Evolutionary conservation across 306 rosid genomes (phyloP).

Genomic region (Cyamopsis tetragonoloba): DNA sequence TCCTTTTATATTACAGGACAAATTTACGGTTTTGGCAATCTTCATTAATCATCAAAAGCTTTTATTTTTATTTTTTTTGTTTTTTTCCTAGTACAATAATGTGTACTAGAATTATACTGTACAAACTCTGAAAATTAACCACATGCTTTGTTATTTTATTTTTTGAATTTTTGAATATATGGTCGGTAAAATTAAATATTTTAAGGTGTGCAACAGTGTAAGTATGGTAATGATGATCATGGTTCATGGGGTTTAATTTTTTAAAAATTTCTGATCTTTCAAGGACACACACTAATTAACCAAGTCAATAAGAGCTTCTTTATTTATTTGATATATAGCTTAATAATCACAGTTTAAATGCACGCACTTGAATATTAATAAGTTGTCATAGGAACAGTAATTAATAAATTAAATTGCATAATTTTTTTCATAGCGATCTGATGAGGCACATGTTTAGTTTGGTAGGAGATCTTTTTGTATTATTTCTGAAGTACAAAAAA

Average conservation of each 20-base stretch:
- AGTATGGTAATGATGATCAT: background rate
- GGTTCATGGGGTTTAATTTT: conserved; percentile 3
- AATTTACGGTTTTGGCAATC: conserved; percentile 8
- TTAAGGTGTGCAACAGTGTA: background rate
- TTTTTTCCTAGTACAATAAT: conserved; percentile 16
- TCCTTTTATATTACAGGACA: conserved; percentile 12
- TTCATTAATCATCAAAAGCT: background rate
- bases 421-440: too few relatives aligned
- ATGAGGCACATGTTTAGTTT: background rate
- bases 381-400: background rate
- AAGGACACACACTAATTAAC: background rate
- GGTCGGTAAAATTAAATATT: conserved; percentile 2
- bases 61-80: too few relatives aligned
- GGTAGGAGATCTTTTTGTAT: too few relatives aligned
- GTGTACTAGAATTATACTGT: conserved; percentile 19
- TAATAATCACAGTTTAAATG: background rate
- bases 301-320: background rate
- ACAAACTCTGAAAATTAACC: conserved; percentile 5
- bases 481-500: too few relatives aligned
- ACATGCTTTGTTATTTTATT: background rate
- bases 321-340: background rate
- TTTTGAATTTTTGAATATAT: background rate
- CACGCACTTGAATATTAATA: background rate
- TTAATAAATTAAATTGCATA: too few relatives aligned
- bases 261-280: background rate